Conservation (phyloP, 192 early-diverging fungal species). For the Podila epicladia region DNA sequence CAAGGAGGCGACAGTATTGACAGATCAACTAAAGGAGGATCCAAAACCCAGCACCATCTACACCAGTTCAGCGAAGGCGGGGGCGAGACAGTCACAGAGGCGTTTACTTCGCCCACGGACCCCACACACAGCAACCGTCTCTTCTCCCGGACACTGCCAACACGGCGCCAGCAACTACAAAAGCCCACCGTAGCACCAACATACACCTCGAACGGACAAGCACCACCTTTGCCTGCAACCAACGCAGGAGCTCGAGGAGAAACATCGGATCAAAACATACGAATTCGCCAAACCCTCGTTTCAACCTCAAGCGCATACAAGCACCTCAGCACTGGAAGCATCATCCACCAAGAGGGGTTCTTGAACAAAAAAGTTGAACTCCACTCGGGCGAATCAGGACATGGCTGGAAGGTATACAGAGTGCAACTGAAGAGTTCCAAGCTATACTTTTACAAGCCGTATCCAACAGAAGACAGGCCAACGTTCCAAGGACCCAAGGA, state of each 20-base stretch:
- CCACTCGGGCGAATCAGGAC: constrained; percentile 66
- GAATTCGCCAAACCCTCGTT: neutral
- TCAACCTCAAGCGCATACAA: constrained; percentile 14
- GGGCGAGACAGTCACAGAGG: neutral
- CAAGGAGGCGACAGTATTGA: neutral
- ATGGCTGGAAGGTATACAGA: constrained; percentile 82
- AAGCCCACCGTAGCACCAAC: neutral
- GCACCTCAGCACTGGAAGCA: constrained; percentile 40
- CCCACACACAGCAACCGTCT: constrained; percentile 9
- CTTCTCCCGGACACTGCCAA: constrained; percentile 25
- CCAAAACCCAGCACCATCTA: neutral
- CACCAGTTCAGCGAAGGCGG: neutral
- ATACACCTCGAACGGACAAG: neutral
- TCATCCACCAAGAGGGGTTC: constrained; percentile 67
- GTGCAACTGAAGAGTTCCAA: constrained; percentile 79
- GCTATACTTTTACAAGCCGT: constrained; percentile 78
- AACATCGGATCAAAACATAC: neutral
- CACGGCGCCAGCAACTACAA: constrained; percentile 2
- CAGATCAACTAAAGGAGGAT: neutral
- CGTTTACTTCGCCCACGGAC: constrained; percentile 1
- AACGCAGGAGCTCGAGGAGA: neutral
- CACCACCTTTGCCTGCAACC: neutral
- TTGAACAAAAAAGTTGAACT: constrained; percentile 80
- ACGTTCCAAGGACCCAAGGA: constrained; percentile 38
- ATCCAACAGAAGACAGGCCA: constrained; percentile 52